phyloP scores from a whole-genome alignment of 768 basidiomycete species.

The Hirschioporus abietinus region DNA sequence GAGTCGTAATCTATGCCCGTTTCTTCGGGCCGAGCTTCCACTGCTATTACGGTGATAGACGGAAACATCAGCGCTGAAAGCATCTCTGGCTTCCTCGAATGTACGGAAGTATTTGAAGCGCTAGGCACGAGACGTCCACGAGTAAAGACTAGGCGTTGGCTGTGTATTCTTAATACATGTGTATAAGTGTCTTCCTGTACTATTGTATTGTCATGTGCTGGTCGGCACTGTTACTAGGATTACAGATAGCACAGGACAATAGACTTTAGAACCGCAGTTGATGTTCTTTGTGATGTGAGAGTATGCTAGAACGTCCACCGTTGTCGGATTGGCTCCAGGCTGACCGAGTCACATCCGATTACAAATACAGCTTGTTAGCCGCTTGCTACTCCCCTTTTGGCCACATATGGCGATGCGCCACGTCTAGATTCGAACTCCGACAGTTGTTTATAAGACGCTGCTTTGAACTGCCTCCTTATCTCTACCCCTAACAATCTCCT shows the following conservation, averaged over 20 bases:
- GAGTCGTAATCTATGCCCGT: not conserved
- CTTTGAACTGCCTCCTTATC: constrained; percentile 2
- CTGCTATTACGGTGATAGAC: not conserved
- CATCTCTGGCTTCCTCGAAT: no score
- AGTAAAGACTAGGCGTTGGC: not conserved
- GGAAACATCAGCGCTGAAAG: not conserved
- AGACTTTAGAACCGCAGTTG: not conserved
- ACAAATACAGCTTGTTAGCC: not conserved
- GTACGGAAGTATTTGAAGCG: not conserved
- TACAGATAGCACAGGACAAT: not conserved
- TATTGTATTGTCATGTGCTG: not conserved
- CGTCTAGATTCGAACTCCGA: not conserved
- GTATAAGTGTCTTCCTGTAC: not conserved
- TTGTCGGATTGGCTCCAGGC: not conserved
- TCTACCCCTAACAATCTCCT: not conserved
- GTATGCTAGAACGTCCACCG: not conserved
- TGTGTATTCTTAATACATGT: not conserved
- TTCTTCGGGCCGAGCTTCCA: not conserved
- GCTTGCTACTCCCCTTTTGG: not conserved
- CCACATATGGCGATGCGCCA: not conserved
- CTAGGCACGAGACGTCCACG: not conserved
- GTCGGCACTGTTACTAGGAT: not conserved
- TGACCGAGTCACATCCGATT: not conserved
- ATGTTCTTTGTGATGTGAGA: not conserved
- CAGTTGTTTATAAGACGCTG: not conserved